Percentiles rank a stretch among this genome's conserved stretches.
phyloP scores from a whole-genome alignment of 176 grass and related monocot species.

The Poa annua region DNA sequence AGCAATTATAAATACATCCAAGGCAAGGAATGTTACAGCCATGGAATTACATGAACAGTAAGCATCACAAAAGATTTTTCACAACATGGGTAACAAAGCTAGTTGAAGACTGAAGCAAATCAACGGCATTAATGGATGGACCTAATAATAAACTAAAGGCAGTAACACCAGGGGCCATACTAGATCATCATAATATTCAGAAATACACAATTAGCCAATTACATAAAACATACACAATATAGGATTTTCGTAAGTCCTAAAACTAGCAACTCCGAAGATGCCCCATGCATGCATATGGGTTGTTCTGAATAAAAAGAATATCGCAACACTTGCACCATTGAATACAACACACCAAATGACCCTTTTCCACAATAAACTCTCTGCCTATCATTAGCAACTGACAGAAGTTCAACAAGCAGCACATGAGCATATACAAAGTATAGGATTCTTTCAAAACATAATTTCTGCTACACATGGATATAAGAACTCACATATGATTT shows the following conservation, averaged over 20 bases:
- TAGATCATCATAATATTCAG: neutral
- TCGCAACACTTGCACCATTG: neutral
- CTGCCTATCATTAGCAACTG: slow-evolving; percentile 1
- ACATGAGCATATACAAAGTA: slow-evolving; percentile 4
- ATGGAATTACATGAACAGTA: slow-evolving; percentile 5
- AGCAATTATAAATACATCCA: neutral
- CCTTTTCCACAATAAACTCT: neutral
- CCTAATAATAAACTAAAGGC: neutral
- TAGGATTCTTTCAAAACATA: neutral
- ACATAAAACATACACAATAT: slow-evolving; percentile 21
- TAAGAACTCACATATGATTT: slow-evolving; percentile 13
- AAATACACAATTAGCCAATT: slow-evolving; percentile 4
- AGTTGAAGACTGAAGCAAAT: slow-evolving; percentile 29
- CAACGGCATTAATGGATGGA: neutral
- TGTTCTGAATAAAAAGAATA: slow-evolving; percentile 3
- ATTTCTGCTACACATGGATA: neutral
- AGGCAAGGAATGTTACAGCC: slow-evolving; percentile 1
- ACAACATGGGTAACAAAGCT: neutral
- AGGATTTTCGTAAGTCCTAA: neutral
- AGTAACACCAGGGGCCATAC: neutral
- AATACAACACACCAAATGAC: neutral
- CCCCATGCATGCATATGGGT: neutral
- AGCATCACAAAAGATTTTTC: slow-evolving; percentile 5
- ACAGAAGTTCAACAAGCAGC: neutral
- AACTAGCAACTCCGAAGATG: slow-evolving; percentile 16